Evolutionary conservation across 2,329 filamentous ascomycete genomes (phyloP), one percentile per base, ranked within the genome.

Genomic region (Periconia sp.): DNA sequence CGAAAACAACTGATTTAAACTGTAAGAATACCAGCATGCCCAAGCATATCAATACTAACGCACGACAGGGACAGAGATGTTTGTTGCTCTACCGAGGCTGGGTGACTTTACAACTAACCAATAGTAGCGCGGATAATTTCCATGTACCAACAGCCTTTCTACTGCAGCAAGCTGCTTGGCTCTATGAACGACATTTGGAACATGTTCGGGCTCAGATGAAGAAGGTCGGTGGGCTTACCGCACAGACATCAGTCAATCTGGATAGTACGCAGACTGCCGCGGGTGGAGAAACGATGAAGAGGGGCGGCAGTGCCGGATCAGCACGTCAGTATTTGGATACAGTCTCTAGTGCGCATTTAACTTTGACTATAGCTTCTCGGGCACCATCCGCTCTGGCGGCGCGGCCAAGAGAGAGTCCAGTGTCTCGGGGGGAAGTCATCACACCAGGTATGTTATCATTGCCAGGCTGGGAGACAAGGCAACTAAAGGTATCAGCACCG

Each of bases 141-240:
- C 82, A 92, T 50, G 92, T 96, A 15, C 87, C 89, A 18, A 83
- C 95, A 44, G 81, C 90, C 28, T 97, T 97, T 63, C 80, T 99
- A 22, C 82, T 96, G 12, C 89, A 96, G 66, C 91, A 99, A 71
- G 91, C 91, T 51, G 91, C 90, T 69, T 96, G 91, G 82, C 82
- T 97, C 5, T 96, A 94, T 63, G 92, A 97, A 66, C 81, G 89
- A 37, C 90, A 97, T 73, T 82, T 95, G 19, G 88, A 89, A 1
- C 90, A 96, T 66, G 89, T 97, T 34, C 84, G 89, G 54, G 91
- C 88, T 15, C 91, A 96, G 72, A 90, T 97, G 76, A 84, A 88
- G 49, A 94, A 87, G 64, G 83, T 86, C 30, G 83, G 81, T 3
- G 79, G 73, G 43, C 83, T 83, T 3, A 71, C 76, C 13, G 77